A percentile compares a stretch with the other conserved stretches of the same genome.
These are phyloP conservation scores for Scutellaria baicalensis DNA, from an alignment of 257 asterid genomes.

Conservation along the genomic window DNA sequence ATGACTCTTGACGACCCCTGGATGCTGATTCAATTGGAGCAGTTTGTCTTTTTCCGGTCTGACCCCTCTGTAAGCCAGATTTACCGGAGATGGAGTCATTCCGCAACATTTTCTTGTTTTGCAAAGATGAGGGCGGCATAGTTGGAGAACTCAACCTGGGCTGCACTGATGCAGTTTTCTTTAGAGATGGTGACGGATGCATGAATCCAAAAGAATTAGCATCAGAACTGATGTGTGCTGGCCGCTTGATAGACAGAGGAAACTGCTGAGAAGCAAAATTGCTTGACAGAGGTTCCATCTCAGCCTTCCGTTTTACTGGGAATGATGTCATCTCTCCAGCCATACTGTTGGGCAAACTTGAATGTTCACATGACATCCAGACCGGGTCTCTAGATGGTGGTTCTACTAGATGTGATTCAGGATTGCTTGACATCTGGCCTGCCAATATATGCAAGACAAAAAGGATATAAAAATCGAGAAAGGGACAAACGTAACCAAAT, in stretches of 20 bases:
- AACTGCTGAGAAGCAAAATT: constrained; percentile 33
- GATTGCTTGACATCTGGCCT: constrained; percentile 27
- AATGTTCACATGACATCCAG: constrained; percentile 26
- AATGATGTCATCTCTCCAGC: constrained; percentile 34
- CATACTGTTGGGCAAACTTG: constrained; percentile 15
- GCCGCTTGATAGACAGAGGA: constrained; percentile 45
- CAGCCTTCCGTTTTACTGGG: constrained; percentile 78
- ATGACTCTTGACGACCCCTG: constrained; percentile 47
- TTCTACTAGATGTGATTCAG: constrained; percentile 25
- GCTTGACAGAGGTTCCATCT: constrained; percentile 26
- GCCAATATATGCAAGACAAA: neutral
- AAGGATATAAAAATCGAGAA: neutral
- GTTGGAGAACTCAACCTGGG: constrained; percentile 30
- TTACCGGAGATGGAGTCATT: constrained; percentile 52
- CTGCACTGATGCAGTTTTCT: constrained; percentile 33
- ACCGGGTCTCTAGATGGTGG: constrained; percentile 26
- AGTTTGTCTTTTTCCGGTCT: constrained; percentile 53
- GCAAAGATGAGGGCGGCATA: constrained; percentile 21
- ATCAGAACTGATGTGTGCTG: constrained; percentile 30
- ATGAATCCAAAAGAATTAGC: constrained; percentile 20
- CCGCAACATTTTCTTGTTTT: constrained; percentile 45
- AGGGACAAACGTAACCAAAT: no score
- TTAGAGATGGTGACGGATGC: constrained; percentile 30
- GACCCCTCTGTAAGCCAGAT: constrained; percentile 55
- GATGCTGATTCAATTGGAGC: constrained; percentile 42